phyloP scores from a whole-genome alignment of 2,329 filamentous ascomycete genomes.

The Tolypocladium paradoxum region DNA sequence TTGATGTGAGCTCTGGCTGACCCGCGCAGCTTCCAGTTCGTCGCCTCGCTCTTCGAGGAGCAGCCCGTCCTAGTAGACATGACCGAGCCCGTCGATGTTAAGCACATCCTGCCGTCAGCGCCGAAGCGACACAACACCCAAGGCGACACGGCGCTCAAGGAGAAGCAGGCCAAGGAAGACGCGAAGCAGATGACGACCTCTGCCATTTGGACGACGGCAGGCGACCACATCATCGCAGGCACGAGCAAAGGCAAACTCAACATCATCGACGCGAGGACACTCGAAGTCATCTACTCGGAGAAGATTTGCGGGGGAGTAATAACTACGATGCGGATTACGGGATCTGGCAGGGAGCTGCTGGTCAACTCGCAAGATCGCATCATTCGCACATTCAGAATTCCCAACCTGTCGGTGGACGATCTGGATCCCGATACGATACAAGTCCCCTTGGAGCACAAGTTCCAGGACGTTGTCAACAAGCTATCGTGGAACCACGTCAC shows the following conservation, averaged over 20 bases:
- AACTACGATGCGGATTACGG: constrained; percentile 72
- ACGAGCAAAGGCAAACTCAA: constrained; percentile 96
- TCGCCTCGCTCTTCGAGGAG: constrained; percentile 88
- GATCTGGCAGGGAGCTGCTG: constrained; percentile 74
- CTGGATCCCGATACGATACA: constrained; percentile 79
- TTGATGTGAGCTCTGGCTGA: constrained; percentile 8
- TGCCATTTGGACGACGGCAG: constrained; percentile 74
- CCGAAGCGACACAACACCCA: constrained; percentile 65
- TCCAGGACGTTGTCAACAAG: constrained; percentile 92
- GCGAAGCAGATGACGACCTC: constrained; percentile 92
- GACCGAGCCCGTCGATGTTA: constrained; percentile 56
- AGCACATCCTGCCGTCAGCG: constrained; percentile 68
- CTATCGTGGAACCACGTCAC: constrained; percentile 95
- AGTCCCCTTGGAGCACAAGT: constrained; percentile 91
- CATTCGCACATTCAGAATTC: constrained; percentile 83
- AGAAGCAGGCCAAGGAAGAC: constrained; percentile 84
- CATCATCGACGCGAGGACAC: constrained; percentile 75
- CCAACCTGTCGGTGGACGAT: constrained; percentile 58
- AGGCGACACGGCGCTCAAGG: constrained; percentile 56
- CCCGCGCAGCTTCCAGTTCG: constrained; percentile 61
- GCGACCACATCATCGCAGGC: constrained; percentile 81
- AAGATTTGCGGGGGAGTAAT: constrained; percentile 82
- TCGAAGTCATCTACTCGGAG: constrained; percentile 78
- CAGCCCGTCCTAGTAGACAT: constrained; percentile 82
- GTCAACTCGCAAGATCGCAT: constrained; percentile 92